Conservation (phyloP, 352 stramenopile genomes). For the Phytophthora cryptogea region DNA sequence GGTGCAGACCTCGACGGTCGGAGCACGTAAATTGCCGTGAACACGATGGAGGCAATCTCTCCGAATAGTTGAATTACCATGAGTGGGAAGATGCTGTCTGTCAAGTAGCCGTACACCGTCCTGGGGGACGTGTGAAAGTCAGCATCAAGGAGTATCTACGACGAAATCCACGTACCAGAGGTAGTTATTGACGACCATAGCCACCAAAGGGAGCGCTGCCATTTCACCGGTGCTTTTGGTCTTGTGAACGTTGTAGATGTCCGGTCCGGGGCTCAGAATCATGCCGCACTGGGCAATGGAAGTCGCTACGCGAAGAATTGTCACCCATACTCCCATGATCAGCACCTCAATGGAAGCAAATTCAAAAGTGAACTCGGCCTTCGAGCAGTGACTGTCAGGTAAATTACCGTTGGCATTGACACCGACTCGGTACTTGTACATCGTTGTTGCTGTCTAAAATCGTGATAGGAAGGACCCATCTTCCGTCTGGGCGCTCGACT, state of each 20-base stretch:
- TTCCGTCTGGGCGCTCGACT: too few species aligned
- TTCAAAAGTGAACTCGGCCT: conserved; percentile 6
- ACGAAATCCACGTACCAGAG: conserved; percentile 15
- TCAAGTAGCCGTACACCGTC: conserved; percentile 31
- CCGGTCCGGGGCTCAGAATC: conserved; percentile 22
- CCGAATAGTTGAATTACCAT: conserved; percentile 29
- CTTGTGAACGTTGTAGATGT: conserved; percentile 20
- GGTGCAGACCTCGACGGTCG: conserved; percentile 8
- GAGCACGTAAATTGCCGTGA: conserved; percentile 21
- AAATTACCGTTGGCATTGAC: too few species aligned
- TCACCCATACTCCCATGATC: conserved; percentile 1
- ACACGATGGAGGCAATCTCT: conserved; percentile 13
- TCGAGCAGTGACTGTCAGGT: too few species aligned
- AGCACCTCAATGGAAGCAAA: not conserved
- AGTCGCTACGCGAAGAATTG: conserved; percentile 22
- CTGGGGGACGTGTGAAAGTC: conserved; percentile 1
- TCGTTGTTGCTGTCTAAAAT: conserved; percentile 16
- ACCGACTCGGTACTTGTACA: too few species aligned
- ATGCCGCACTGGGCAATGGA: conserved; percentile 21
- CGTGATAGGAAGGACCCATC: conserved; percentile 1
- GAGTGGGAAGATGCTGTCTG: conserved; percentile 29
- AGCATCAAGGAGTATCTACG: not conserved
- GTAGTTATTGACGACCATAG: conserved; percentile 33
- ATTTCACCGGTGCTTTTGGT: conserved; percentile 24
- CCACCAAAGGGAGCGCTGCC: conserved; percentile 22